Evolutionary conservation across 1,139 yeast genomes (phyloP).

Genomic region (Geotrichum phurueaensis): DNA sequence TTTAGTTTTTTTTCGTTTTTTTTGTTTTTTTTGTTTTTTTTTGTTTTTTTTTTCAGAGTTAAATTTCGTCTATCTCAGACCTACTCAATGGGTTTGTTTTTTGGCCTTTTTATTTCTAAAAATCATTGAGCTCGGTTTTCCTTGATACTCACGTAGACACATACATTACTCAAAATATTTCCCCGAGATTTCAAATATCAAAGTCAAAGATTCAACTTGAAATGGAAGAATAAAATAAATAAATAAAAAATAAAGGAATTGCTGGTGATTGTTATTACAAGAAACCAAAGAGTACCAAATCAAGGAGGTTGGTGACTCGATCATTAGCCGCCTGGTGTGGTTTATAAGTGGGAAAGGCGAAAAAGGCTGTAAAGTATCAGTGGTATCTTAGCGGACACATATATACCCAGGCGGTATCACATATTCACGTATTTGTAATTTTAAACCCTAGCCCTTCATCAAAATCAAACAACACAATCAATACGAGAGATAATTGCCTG

Average conservation of each 20-base stretch:
- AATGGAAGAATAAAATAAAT: not conserved
- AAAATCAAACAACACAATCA: not conserved
- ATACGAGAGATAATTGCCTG: not conserved
- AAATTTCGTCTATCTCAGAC: too few relatives aligned
- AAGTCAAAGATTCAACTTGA: too few relatives aligned
- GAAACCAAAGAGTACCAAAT: not conserved
- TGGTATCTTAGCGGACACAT: not conserved
- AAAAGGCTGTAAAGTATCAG: too few relatives aligned
- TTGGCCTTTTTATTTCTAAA: too few relatives aligned
- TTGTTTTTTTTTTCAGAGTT: not conserved
- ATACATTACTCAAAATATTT: too few relatives aligned
- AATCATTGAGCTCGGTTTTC: too few relatives aligned
- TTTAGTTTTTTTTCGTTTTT: not conserved
- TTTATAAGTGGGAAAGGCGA: too few relatives aligned
- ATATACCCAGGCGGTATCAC: not conserved
- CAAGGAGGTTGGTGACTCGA: not conserved
- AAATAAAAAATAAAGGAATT: not conserved
- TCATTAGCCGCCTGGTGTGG: not conserved
- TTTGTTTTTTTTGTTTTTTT: too few relatives aligned
- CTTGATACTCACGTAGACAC: too few relatives aligned
- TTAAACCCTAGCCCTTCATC: not conserved
- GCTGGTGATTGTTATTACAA: too few relatives aligned
- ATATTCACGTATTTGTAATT: not conserved
- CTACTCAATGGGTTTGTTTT: too few relatives aligned
- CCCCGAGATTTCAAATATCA: too few relatives aligned